Evolutionary conservation across 352 stramenopile genomes (phyloP).

Genomic region (Achlya hypogyna): DNA sequence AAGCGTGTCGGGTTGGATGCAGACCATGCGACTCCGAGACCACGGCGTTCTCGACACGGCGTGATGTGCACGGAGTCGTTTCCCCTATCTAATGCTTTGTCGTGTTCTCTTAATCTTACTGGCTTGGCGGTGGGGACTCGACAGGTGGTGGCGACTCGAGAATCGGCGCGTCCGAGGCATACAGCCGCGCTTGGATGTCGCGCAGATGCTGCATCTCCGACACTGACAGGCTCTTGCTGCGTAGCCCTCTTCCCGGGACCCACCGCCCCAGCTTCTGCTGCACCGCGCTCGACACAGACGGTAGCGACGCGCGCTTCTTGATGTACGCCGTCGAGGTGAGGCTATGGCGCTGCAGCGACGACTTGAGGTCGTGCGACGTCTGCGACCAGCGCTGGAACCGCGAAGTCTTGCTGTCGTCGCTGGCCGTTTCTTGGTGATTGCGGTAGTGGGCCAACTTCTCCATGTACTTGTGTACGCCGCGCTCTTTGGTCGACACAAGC

Average conservation of each 20-base stretch:
- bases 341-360: background rate
- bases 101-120: background rate
- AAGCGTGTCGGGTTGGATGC: constrained; percentile 18
- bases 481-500: background rate
- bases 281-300: background rate
- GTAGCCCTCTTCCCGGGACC: background rate
- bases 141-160: background rate
- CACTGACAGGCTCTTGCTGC: background rate
- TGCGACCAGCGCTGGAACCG: constrained; percentile 1
- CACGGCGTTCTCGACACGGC: background rate
- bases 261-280: background rate
- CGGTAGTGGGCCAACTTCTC: background rate
- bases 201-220: background rate
- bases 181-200: constrained; percentile 1
- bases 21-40: constrained; percentile 4
- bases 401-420: background rate
- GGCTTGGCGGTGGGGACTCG: background rate
- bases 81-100: background rate
- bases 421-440: background rate
- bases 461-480: constrained; percentile 1
- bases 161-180: background rate
- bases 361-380: background rate
- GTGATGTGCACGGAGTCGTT: background rate
- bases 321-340: background rate
- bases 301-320: background rate